phyloP scores from a whole-genome alignment of 2,329 filamentous ascomycete genomes.

The Paraconiothyrium brasiliense region DNA sequence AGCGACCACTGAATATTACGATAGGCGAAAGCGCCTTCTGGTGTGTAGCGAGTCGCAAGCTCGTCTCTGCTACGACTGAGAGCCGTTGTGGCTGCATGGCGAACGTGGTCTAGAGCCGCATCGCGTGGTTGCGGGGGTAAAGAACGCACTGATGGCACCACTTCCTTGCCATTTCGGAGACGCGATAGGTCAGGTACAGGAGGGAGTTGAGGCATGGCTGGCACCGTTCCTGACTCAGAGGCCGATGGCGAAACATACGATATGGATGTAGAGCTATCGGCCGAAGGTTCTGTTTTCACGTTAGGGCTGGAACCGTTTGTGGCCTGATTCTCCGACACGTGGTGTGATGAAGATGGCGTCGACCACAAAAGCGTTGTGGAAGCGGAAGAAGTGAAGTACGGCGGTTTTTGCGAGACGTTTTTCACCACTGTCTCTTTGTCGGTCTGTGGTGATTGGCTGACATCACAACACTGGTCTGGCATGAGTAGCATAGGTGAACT shows the following conservation, averaged over 20 bases:
- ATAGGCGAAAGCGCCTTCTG: slow-evolving; percentile 34
- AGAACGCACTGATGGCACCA: slow-evolving; percentile 26
- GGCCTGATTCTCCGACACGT: slow-evolving; percentile 19
- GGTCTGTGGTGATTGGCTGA: slow-evolving; percentile 14
- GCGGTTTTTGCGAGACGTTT: neutral
- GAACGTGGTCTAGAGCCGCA: slow-evolving; percentile 25
- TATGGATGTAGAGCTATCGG: slow-evolving; percentile 18
- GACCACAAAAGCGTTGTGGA: slow-evolving; percentile 8
- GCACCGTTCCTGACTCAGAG: slow-evolving; percentile 15
- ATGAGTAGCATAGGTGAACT: slow-evolving; percentile 8
- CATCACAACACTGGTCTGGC: slow-evolving; percentile 18
- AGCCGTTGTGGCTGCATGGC: slow-evolving; percentile 23
- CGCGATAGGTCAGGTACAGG: slow-evolving; percentile 24
- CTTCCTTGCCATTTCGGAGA: slow-evolving; percentile 20
- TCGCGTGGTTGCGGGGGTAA: slow-evolving; percentile 34
- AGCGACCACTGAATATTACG: slow-evolving; percentile 31
- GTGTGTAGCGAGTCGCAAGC: slow-evolving; percentile 31
- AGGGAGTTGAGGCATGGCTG: slow-evolving; percentile 21
- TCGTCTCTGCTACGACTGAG: slow-evolving; percentile 31
- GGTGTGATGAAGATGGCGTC: slow-evolving; percentile 7
- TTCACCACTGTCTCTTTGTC: neutral
- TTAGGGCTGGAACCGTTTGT: slow-evolving; percentile 24
- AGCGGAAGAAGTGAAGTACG: slow-evolving; percentile 13
- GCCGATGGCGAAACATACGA: slow-evolving; percentile 12
- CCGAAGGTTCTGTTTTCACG: slow-evolving; percentile 13